Conservation (phyloP, 2,329 filamentous ascomycete species). For the Cylindrodendrum hubeiense region DNA sequence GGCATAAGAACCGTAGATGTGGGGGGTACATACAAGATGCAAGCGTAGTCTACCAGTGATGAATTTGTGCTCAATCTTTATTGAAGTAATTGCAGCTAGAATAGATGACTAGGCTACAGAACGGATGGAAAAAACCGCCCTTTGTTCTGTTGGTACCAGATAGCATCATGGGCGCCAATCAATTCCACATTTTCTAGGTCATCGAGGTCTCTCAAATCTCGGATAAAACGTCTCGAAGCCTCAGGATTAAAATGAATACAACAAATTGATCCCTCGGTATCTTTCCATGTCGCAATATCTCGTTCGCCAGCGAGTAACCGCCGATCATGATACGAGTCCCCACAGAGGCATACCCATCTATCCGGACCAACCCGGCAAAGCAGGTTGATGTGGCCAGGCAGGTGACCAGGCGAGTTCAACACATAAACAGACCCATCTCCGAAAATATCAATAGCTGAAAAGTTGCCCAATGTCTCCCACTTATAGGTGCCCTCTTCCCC, state of each 20-base stretch:
- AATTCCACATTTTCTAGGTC: background rate
- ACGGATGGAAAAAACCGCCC: background rate
- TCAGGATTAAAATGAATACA: background rate
- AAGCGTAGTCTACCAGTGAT: too few relatives aligned
- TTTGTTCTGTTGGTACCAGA: background rate
- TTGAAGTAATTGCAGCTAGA: background rate
- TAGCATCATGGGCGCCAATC: background rate
- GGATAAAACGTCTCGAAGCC: background rate
- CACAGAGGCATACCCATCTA: background rate
- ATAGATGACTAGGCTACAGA: background rate
- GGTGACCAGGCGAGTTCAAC: background rate
- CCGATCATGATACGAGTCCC: background rate
- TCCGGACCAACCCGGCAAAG: background rate
- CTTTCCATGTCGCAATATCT: background rate
- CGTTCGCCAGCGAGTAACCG: background rate
- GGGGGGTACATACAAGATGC: background rate
- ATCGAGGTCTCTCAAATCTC: background rate
- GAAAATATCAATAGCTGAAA: background rate
- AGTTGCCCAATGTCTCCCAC: background rate
- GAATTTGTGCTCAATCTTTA: background rate
- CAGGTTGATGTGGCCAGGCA: background rate
- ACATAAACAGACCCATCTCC: background rate
- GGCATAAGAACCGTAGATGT: too few relatives aligned
- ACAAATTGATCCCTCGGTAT: background rate
- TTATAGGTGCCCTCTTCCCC: background rate